These are phyloP conservation scores for Coemansia sp. DNA, from an alignment of 371 early-diverging fungal genomes.

Conservation along the genomic window DNA sequence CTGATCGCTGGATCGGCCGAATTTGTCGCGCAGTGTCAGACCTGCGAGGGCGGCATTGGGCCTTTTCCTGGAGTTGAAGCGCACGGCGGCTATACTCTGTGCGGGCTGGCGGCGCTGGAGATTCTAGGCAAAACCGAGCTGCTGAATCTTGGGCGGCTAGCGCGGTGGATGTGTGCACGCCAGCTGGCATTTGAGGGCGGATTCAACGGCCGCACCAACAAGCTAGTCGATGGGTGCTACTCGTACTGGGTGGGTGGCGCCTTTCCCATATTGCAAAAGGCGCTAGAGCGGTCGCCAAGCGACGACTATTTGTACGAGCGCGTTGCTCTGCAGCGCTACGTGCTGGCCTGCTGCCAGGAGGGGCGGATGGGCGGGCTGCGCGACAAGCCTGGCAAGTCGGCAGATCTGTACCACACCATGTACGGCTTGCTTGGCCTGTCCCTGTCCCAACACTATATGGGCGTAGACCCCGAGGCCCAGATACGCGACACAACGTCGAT, in stretches of 20 bases:
- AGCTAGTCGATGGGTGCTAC: constrained; percentile 97
- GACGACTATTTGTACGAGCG: constrained; percentile 41
- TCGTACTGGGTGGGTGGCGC: constrained; percentile 95
- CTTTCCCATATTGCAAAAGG: constrained; percentile 71
- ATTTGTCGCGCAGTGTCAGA: constrained; percentile 83
- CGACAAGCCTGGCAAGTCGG: constrained; percentile 89
- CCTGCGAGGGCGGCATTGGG: constrained; percentile 95
- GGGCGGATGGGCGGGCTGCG: constrained; percentile 73
- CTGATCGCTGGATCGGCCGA: constrained; percentile 67
- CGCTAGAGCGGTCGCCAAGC: constrained; percentile 18
- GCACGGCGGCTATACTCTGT: constrained; percentile 97
- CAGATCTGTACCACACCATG: constrained; percentile 95
- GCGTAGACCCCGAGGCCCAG: constrained; percentile 49
- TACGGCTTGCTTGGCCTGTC: constrained; percentile 90
- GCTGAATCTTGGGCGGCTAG: constrained; percentile 63
- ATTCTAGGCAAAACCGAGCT: constrained; percentile 65
- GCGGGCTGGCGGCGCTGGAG: constrained; percentile 88
- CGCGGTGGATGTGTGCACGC: constrained; percentile 71
- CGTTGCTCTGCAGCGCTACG: constrained; percentile 76
- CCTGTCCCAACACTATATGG: constrained; percentile 55
- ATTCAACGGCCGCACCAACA: constrained; percentile 95
- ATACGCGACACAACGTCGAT: constrained; percentile 47
- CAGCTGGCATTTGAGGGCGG: constrained; percentile 95
- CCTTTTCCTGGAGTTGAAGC: constrained; percentile 89
- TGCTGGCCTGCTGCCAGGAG: constrained; percentile 83